phyloP scores from a whole-genome alignment of 352 stramenopile species.

The Phytophthora sp. region DNA sequence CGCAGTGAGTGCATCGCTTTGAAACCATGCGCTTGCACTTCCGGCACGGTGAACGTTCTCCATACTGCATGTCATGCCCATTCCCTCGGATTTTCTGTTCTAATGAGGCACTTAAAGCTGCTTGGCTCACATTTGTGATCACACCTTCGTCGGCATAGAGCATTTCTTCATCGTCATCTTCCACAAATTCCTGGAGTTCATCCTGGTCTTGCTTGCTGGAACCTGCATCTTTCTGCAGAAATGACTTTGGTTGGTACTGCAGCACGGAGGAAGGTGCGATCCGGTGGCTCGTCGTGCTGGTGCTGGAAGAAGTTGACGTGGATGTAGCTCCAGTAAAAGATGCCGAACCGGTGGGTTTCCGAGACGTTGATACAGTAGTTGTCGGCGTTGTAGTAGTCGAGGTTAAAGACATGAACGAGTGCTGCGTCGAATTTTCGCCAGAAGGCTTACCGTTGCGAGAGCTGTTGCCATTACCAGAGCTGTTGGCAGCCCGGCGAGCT shows the following conservation, averaged over 20 bases:
- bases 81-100: constrained; percentile 74
- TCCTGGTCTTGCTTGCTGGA: constrained; percentile 48
- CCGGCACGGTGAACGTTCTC: constrained; percentile 65
- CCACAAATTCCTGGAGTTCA: constrained; percentile 63
- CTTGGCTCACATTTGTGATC: constrained; percentile 82
- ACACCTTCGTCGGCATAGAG: constrained; percentile 57
- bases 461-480: constrained; percentile 16
- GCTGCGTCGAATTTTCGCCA: constrained; percentile 20
- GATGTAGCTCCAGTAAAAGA: constrained; percentile 15
- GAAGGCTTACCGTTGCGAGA: constrained; percentile 19
- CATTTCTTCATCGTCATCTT: constrained; percentile 74
- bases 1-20: constrained; percentile 74
- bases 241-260: constrained; percentile 80
- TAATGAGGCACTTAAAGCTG: constrained; percentile 68
- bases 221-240: constrained; percentile 55
- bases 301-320: constrained; percentile 24
- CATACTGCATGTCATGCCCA: constrained; percentile 79
- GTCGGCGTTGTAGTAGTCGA: constrained; percentile 25
- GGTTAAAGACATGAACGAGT: constrained; percentile 32
- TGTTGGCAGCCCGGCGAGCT: constrained; percentile 19
- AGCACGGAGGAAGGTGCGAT: constrained; percentile 48
- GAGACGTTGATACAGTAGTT: constrained; percentile 15
- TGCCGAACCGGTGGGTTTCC: constrained; percentile 23
- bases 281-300: constrained; percentile 15
- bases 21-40: constrained; percentile 77